phyloP scores from a whole-genome alignment of 768 basidiomycete species.

The Macrolepiota fuliginosa region DNA sequence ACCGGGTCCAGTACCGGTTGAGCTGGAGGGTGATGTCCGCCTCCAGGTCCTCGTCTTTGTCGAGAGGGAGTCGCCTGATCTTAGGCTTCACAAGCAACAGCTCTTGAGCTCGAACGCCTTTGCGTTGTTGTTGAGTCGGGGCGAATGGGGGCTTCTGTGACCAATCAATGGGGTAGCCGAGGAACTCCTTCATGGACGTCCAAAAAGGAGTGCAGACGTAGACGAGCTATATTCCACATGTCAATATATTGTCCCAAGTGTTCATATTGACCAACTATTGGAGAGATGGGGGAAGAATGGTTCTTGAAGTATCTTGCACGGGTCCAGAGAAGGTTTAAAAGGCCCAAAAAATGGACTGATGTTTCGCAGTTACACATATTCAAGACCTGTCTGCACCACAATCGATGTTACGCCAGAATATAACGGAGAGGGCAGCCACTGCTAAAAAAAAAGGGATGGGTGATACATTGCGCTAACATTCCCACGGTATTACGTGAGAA shows the following conservation, averaged over 20 bases:
- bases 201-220: not conserved
- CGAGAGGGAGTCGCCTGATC: not conserved
- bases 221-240: not conserved
- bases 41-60: not conserved
- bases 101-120: not conserved
- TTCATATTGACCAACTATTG: not conserved
- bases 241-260: not conserved
- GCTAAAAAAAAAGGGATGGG: not conserved
- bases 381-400: not conserved
- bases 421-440: not conserved
- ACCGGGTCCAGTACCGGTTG: no score
- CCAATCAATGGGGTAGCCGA: not conserved
- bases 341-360: not conserved
- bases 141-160: not conserved
- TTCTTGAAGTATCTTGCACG: not conserved
- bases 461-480: slow-evolving; percentile 5
- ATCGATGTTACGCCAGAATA: not conserved
- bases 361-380: not conserved
- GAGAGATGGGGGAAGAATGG: not conserved
- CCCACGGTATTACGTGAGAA: not conserved
- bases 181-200: not conserved
- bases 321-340: no score
- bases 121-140: not conserved
- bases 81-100: not conserved
- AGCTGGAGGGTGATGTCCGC: slow-evolving; percentile 1